Evolutionary conservation across 2,329 filamentous ascomycete species (phyloP), one percentile per base, ranked within the genome.

Genomic region (Sclerotinia nivalis): DNA sequence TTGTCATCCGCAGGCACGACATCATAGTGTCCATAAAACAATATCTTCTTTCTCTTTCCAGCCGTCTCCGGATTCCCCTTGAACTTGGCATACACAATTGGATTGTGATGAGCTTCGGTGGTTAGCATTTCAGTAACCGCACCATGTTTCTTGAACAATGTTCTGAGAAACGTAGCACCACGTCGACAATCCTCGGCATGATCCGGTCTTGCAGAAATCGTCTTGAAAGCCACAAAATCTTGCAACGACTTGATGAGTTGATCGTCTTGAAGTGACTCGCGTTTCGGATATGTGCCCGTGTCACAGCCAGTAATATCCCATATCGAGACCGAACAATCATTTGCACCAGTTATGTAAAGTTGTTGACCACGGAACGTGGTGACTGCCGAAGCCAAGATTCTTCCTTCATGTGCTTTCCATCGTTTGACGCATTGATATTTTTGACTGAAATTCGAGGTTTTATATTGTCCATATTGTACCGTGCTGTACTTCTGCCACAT

Each of bases 11-110:
- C 96, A 0, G 93, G 88, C 4, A 99, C 96, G 2, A 99, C 94
- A 78, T 99, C 96, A 82, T 99, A 99, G 79, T 99, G 96, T 0
- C 96, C 96, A 77, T 99, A 99, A 79, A 99, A 99, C 0, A 99
- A 83, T 12, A 98, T 92, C 43, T 93, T 93, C 81, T 96, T 97
- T 25, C 92, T 87, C 37, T 87, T 84, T 37, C 87, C 85, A 0
- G 87, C 82, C 0, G 88, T 87, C 15, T 88, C 85, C 71, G 86
- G 88, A 80, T 89, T 96, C 5, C 91, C 93, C 58, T 88, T 87
- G 79, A 99, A 99, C 71, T 90, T 91, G 54, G 96, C 96, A 74
- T 92, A 91, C 0, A 99, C 93, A n/a, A 99, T 90, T 0, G 96
- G 96, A 77, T 98, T 98, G 75, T 92, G 75, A 43, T 86, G 84